These are phyloP conservation scores for Tuber indicum DNA, from an alignment of 495 filamentous ascomycete species.

Conservation along the genomic window DNA sequence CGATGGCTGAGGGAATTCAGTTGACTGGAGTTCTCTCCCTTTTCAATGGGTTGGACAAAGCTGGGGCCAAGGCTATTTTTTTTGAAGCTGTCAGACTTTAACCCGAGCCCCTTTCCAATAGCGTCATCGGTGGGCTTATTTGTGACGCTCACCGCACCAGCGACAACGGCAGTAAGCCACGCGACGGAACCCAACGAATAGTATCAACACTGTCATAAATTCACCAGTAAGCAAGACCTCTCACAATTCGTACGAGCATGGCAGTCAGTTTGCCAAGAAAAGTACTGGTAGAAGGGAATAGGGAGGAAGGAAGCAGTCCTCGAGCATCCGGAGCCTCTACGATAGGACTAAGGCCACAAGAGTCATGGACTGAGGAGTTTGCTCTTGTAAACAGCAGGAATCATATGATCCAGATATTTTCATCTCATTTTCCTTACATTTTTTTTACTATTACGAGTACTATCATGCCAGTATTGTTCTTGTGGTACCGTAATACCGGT, in stretches of 20 bases:
- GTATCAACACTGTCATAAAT: not conserved
- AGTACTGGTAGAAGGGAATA: not conserved
- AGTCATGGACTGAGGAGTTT: not conserved
- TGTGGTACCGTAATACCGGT: not conserved
- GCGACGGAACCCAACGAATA: slow-evolving; percentile 30
- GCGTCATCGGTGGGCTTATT: slow-evolving; percentile 29
- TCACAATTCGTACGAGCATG: not conserved
- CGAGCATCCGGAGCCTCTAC: not conserved
- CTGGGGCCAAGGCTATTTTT: not conserved
- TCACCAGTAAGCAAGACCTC: not conserved
- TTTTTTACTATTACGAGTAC: not conserved
- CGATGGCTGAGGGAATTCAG: not conserved
- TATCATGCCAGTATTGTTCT: not conserved
- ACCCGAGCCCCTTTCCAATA: slow-evolving; percentile 32
- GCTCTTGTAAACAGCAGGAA: not conserved
- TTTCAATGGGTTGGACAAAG: not conserved
- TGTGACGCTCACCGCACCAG: slow-evolving; percentile 14
- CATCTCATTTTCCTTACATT: not conserved
- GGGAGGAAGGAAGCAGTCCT: not conserved
- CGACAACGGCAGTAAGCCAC: slow-evolving; percentile 22
- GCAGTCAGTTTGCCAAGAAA: slow-evolving; percentile 20
- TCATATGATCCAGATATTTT: not conserved
- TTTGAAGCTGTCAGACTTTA: slow-evolving; percentile 12
- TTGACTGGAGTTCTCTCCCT: not conserved
- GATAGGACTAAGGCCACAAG: not conserved